Percentiles rank a stretch among this genome's conserved stretches.
Conservation (phyloP, 2,329 filamentous ascomycete species). For the Colletotrichum sp. region DNA sequence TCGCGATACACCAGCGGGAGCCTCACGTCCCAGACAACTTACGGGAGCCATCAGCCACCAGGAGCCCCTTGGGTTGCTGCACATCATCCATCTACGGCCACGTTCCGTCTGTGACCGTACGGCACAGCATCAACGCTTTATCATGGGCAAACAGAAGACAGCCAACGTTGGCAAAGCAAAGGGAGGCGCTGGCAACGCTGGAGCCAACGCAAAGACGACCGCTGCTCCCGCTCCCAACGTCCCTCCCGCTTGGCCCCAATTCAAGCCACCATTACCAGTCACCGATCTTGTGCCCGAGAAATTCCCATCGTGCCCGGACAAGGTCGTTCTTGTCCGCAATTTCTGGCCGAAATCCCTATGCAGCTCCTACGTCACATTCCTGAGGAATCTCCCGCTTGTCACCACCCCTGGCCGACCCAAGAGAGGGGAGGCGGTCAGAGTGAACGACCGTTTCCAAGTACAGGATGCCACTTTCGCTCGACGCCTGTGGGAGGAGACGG, state of each 20-base stretch:
- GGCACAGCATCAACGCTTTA: conserved; percentile 14
- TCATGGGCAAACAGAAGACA: conserved; percentile 25
- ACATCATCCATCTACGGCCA: conserved; percentile 2
- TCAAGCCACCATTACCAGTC: conserved; percentile 72
- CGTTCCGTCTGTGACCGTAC: background rate
- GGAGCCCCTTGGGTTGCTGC: conserved; percentile 4
- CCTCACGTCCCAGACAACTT: conserved; percentile 15
- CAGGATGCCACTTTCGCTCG: conserved; percentile 77
- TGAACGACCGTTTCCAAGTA: conserved; percentile 90
- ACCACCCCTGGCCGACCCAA: conserved; percentile 83
- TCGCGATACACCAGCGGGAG: conserved; percentile 3
- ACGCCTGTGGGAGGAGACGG: conserved; percentile 78
- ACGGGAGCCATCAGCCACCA: conserved; percentile 8
- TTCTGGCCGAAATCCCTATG: conserved; percentile 80
- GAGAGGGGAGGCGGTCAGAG: conserved; percentile 79
- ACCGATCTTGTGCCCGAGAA: conserved; percentile 66
- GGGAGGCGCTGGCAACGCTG: background rate
- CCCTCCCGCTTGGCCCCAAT: conserved; percentile 69
- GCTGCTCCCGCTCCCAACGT: conserved; percentile 16
- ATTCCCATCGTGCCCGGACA: conserved; percentile 53
- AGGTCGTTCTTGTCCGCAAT: conserved; percentile 75
- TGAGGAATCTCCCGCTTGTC: conserved; percentile 70
- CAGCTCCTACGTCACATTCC: conserved; percentile 76
- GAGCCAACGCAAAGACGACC: conserved; percentile 12
- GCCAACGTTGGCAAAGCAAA: conserved; percentile 14